A percentile compares a stretch with the other conserved stretches of the same genome.
These are phyloP conservation scores for Kodamaea sp. DNA, from an alignment of 1,139 yeast genomes.

Conservation along the genomic window DNA sequence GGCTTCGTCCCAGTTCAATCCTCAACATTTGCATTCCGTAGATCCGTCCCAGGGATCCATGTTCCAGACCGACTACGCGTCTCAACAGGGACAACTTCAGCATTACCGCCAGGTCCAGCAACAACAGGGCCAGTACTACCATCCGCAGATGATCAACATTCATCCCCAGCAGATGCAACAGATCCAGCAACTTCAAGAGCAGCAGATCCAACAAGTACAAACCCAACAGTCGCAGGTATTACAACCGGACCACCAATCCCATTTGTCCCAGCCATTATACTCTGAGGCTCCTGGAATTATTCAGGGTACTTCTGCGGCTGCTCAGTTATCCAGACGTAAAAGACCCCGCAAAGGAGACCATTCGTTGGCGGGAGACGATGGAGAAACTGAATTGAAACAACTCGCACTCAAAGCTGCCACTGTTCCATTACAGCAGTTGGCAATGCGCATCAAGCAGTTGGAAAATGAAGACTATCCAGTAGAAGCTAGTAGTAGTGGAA, in stretches of 20 bases:
- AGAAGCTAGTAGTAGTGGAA: constrained; percentile 2
- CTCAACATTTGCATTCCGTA: constrained; percentile 2
- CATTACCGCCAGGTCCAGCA: constrained; percentile 6
- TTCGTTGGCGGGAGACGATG: constrained; percentile 42
- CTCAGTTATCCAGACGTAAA: constrained; percentile 19
- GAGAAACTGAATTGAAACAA: constrained; percentile 49
- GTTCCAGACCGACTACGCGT: not conserved
- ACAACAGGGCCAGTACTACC: constrained; percentile 1
- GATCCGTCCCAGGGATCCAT: constrained; percentile 2
- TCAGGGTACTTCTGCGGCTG: not conserved
- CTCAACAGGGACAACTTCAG: constrained; percentile 5
- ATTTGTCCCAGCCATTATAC: not conserved
- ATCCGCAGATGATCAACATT: constrained; percentile 4
- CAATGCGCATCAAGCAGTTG: constrained; percentile 46
- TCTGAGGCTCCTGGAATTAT: too few relatives aligned
- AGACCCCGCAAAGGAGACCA: constrained; percentile 36
- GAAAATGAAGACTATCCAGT: constrained; percentile 35
- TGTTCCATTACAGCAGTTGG: constrained; percentile 52
- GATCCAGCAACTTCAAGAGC: constrained; percentile 13
- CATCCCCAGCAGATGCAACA: constrained; percentile 15
- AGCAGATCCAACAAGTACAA: constrained; percentile 3
- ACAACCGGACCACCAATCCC: constrained; percentile 4
- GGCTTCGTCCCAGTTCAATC: not conserved
- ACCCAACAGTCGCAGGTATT: constrained; percentile 5
- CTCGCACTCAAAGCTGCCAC: constrained; percentile 47